A percentile compares a stretch with the other conserved stretches of the same genome.
phyloP scores from a whole-genome alignment of 257 asterid species.

The Petrea volubilis region DNA sequence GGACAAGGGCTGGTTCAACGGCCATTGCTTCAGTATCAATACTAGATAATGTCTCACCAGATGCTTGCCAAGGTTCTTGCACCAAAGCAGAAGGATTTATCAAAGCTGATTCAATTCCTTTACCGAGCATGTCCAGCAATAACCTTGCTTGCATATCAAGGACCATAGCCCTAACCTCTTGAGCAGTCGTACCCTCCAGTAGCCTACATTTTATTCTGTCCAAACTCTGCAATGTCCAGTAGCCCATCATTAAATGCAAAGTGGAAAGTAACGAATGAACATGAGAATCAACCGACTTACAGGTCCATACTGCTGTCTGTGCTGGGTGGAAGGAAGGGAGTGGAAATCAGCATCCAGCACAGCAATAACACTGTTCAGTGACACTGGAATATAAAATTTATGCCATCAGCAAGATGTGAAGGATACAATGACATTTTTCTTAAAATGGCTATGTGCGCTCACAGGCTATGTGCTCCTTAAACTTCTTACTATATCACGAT shows the following conservation, averaged over 20 bases:
- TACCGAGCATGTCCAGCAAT: slow-evolving; percentile 96
- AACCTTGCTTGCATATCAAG: slow-evolving; percentile 99
- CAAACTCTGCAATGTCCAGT: slow-evolving; percentile 69
- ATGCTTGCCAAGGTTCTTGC: slow-evolving; percentile 95
- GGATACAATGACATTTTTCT: slow-evolving; percentile 1
- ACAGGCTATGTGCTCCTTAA: slow-evolving; percentile 13
- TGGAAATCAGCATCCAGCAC: slow-evolving; percentile 97
- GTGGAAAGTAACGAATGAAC: slow-evolving; percentile 10
- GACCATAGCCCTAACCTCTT: slow-evolving; percentile 99
- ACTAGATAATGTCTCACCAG: slow-evolving; percentile 73
- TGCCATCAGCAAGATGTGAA: slow-evolving; percentile 29
- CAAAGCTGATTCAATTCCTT: slow-evolving; percentile 97
- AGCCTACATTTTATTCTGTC: slow-evolving; percentile 98
- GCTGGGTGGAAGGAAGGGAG: slow-evolving; percentile 95
- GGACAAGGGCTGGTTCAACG: slow-evolving; percentile 84
- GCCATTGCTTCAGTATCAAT: slow-evolving; percentile 94
- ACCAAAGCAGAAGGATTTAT: slow-evolving; percentile 91
- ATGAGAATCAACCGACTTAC: slow-evolving; percentile 54
- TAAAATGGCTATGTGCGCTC: neutral
- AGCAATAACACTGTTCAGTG: slow-evolving; percentile 93
- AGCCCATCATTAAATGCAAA: slow-evolving; percentile 1
- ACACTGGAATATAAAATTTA: slow-evolving; percentile 52
- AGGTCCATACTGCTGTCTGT: slow-evolving; percentile 97
- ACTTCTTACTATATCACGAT: slow-evolving; percentile 4
- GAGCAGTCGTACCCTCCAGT: slow-evolving; percentile 95